These are phyloP conservation scores for Vicia faba DNA, from an alignment of 306 rosid genomes.

Conservation along the genomic window DNA sequence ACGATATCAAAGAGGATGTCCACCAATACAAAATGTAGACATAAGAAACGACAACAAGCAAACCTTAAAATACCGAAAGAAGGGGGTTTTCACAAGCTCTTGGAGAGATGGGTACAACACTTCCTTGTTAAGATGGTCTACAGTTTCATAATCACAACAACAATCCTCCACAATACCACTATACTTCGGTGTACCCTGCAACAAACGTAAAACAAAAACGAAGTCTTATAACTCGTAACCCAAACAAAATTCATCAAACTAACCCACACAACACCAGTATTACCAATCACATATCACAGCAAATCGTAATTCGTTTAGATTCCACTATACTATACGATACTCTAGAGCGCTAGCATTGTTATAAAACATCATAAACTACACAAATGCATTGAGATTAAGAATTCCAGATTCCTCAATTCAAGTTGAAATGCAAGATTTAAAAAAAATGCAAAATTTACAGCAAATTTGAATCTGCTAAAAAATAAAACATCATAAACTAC, in stretches of 20 bases:
- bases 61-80: constrained; percentile 74
- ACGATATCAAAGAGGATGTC: not conserved
- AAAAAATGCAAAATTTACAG: not conserved
- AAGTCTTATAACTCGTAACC: not conserved
- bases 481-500: not conserved
- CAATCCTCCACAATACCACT: constrained; percentile 76
- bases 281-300: not conserved
- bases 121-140: constrained; percentile 54
- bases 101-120: constrained; percentile 61
- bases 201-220: not conserved
- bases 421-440: too few relatives aligned
- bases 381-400: too few relatives aligned
- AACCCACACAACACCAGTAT: not conserved
- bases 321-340: too few relatives aligned
- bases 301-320: not conserved
- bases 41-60: constrained; percentile 13
- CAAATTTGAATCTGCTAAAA: not conserved
- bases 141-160: constrained; percentile 72
- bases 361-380: too few relatives aligned
- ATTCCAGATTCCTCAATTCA: too few relatives aligned
- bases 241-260: not conserved
- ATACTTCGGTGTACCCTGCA: constrained; percentile 53
- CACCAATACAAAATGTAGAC: constrained; percentile 5
- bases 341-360: too few relatives aligned
- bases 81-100: constrained; percentile 63